phyloP scores from a whole-genome alignment of 1,139 yeast genomes.

The Tardiomyces blankii region DNA sequence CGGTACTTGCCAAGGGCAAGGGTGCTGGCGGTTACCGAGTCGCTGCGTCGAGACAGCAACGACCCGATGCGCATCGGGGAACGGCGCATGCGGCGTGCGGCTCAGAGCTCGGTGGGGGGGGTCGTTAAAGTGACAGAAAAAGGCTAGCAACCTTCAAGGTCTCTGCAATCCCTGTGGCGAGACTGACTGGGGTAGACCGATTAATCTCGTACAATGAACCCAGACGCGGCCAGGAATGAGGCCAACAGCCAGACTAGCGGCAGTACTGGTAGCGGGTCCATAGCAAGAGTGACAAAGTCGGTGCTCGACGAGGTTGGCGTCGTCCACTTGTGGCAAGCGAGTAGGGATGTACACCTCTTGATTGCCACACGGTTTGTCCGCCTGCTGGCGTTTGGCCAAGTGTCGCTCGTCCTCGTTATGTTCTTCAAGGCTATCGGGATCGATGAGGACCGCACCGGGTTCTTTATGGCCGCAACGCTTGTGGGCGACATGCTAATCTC shows the following conservation, averaged over 20 bases:
- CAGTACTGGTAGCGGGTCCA: background rate
- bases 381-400: constrained; percentile 68
- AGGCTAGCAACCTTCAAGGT: too few species aligned
- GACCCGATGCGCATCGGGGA: too few species aligned
- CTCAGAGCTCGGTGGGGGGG: too few species aligned
- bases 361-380: constrained; percentile 65
- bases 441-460: constrained; percentile 51
- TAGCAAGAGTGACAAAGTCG: background rate
- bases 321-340: constrained; percentile 15
- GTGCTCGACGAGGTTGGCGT: constrained; percentile 8
- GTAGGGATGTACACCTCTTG: constrained; percentile 51
- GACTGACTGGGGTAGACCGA: too few species aligned
- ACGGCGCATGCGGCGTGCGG: too few species aligned
- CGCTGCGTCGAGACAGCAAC: too few species aligned
- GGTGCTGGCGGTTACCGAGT: too few species aligned
- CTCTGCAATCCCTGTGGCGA: too few species aligned
- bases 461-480: constrained; percentile 74
- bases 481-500: constrained; percentile 72
- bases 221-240: too few species aligned
- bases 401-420: constrained; percentile 69
- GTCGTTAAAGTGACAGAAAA: too few species aligned
- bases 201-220: too few species aligned
- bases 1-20: too few species aligned
- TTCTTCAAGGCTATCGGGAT: constrained; percentile 49
- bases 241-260: background rate